Evolutionary conservation across 345 rosid species (phyloP).

Genomic region (Gossypium arboreum): DNA sequence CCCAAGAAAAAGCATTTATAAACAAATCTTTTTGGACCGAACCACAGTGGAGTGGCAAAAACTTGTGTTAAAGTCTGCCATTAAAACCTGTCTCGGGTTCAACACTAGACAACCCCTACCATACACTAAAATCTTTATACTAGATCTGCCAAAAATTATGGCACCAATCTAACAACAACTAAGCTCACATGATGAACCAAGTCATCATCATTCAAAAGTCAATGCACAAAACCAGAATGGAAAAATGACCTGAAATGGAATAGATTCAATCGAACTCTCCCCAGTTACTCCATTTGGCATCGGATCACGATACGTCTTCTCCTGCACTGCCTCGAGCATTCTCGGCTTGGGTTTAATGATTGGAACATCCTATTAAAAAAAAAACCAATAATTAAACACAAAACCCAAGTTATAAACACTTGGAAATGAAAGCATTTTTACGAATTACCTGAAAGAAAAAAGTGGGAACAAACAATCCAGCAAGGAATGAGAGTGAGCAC

Average conservation of each 20-base stretch:
- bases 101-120: neutral
- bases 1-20: neutral
- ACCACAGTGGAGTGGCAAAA: no score
- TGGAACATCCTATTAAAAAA: conserved; percentile 47
- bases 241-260: conserved; percentile 67
- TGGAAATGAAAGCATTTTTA: neutral
- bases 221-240: neutral
- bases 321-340: neutral
- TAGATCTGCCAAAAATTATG: neutral
- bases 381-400: conserved; percentile 11
- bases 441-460: conserved; percentile 43
- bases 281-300: conserved; percentile 70
- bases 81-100: no score
- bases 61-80: no score
- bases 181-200: neutral
- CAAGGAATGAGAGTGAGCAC: conserved; percentile 56
- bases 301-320: conserved; percentile 19
- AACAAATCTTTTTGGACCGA: neutral
- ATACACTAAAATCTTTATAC: neutral
- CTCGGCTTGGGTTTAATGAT: conserved; percentile 40
- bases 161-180: neutral
- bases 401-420: neutral
- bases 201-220: neutral
- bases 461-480: conserved; percentile 57
- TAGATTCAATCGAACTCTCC: conserved; percentile 47